These are phyloP conservation scores for Linum trigynum DNA, from an alignment of 345 rosid genomes.

Conservation along the genomic window DNA sequence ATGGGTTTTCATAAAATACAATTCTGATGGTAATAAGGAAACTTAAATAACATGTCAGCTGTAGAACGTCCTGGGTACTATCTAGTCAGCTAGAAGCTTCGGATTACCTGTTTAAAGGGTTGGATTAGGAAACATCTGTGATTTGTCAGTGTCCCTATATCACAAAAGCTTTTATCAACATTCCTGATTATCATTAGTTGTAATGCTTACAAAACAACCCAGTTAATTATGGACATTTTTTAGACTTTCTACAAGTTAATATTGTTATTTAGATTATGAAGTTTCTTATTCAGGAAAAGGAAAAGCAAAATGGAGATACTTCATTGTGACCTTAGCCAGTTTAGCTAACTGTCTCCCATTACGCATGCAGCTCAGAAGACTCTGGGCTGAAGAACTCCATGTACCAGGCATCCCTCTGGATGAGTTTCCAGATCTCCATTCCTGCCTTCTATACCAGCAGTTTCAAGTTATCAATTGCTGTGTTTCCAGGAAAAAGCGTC, in stretches of 20 bases:
- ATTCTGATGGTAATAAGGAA: neutral
- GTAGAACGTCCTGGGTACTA: neutral
- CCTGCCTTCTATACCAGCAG: conserved; percentile 75
- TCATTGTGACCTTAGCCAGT: neutral
- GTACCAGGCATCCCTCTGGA: conserved; percentile 75
- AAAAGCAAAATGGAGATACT: neutral
- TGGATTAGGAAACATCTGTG: neutral
- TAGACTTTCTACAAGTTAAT: neutral
- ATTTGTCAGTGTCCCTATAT: neutral
- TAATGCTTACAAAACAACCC: neutral
- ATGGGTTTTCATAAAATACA: neutral
- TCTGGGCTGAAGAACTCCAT: conserved; percentile 64
- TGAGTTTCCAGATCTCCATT: conserved; percentile 68
- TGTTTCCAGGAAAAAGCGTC: conserved; percentile 65
- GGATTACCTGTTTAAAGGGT: neutral
- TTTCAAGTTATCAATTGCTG: conserved; percentile 91
- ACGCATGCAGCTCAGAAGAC: conserved; percentile 62
- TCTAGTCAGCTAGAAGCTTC: neutral
- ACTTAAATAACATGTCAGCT: neutral
- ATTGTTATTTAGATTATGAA: neutral
- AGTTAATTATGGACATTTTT: neutral
- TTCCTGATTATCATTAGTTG: neutral
- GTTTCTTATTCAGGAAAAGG: neutral
- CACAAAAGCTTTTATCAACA: neutral
- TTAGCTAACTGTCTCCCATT: conserved; percentile 18